Evolutionary conservation across 495 filamentous ascomycete genomes (phyloP).

Genomic region (Melanomma pulvis-pyrius): DNA sequence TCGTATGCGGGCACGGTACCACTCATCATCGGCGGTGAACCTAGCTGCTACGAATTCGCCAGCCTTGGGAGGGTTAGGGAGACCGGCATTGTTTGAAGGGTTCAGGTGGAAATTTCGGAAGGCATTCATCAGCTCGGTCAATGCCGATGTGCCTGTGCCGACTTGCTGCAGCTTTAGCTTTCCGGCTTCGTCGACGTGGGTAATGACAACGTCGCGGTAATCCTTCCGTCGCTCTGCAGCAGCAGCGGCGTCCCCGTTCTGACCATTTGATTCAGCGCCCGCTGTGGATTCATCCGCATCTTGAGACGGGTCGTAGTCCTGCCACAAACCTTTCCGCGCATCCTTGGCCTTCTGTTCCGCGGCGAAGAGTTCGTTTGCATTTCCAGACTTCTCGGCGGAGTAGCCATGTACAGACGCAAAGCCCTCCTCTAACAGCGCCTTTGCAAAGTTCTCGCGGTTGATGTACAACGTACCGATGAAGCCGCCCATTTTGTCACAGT

Average conservation of each 20-base stretch:
- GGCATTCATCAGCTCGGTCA: slow-evolving; percentile 81
- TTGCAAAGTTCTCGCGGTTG: slow-evolving; percentile 95
- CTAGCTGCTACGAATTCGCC: slow-evolving; percentile 88
- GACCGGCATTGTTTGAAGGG: slow-evolving; percentile 66
- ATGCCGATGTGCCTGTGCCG: slow-evolving; percentile 75
- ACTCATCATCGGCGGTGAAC: slow-evolving; percentile 83
- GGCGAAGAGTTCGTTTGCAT: slow-evolving; percentile 80
- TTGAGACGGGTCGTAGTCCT: slow-evolving; percentile 81
- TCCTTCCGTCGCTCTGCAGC: slow-evolving; percentile 68
- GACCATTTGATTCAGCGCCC: slow-evolving; percentile 54
- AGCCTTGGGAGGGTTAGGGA: slow-evolving; percentile 80
- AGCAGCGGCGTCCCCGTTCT: slow-evolving; percentile 44
- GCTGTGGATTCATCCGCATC: slow-evolving; percentile 51
- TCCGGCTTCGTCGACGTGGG: slow-evolving; percentile 75
- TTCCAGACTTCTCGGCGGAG: slow-evolving; percentile 93
- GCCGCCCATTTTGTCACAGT: slow-evolving; percentile 92
- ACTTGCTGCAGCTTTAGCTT: slow-evolving; percentile 87
- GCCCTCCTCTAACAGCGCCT: slow-evolving; percentile 90
- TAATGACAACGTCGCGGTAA: slow-evolving; percentile 90
- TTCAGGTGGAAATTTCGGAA: slow-evolving; percentile 87
- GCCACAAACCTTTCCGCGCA: slow-evolving; percentile 83
- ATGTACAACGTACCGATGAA: slow-evolving; percentile 96
- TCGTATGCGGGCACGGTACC: slow-evolving; percentile 91
- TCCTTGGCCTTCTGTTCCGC: slow-evolving; percentile 89
- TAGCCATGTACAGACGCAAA: slow-evolving; percentile 88